These are phyloP conservation scores for Allium sativum DNA, from an alignment of 106 monocot genomes.

Conservation along the genomic window DNA sequence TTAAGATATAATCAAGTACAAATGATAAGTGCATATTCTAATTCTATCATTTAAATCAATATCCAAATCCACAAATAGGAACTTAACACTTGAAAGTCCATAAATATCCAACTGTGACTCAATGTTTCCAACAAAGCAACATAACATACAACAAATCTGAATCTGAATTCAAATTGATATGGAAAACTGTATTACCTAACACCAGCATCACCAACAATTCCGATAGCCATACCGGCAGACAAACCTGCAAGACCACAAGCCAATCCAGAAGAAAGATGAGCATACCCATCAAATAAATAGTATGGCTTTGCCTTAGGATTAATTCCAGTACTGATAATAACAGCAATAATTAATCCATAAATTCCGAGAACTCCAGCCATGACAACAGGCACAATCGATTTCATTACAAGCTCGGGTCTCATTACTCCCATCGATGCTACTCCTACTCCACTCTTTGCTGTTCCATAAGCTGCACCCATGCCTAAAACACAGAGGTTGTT, in stretches of 20 bases:
- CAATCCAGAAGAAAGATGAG: slow-evolving; percentile 67
- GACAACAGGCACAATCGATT: slow-evolving; percentile 81
- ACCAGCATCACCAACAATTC: slow-evolving; percentile 77
- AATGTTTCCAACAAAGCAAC: too few species aligned
- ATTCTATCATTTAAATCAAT: too few species aligned
- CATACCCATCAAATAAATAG: slow-evolving; percentile 73
- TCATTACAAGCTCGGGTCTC: slow-evolving; percentile 88
- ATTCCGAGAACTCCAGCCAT: slow-evolving; percentile 92
- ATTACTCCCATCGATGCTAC: slow-evolving; percentile 89
- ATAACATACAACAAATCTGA: neutral
- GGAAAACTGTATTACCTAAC: slow-evolving; percentile 31
- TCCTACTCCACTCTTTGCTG: slow-evolving; percentile 85
- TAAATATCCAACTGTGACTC: too few species aligned
- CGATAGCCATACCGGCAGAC: slow-evolving; percentile 74
- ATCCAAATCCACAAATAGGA: too few species aligned
- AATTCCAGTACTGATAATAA: slow-evolving; percentile 52
- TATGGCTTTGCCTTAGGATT: slow-evolving; percentile 83
- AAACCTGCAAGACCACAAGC: slow-evolving; percentile 75
- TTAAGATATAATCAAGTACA: too few species aligned
- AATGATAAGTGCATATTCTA: too few species aligned
- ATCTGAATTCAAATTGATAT: neutral
- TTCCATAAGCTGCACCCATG: slow-evolving; percentile 85
- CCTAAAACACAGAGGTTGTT: slow-evolving; percentile 17
- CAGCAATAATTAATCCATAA: slow-evolving; percentile 66
- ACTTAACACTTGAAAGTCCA: too few species aligned